A percentile compares a stretch with the other conserved stretches of the same genome.
These are phyloP conservation scores for Jasminum sambac DNA, from an alignment of 257 asterid genomes.

Conservation along the genomic window DNA sequence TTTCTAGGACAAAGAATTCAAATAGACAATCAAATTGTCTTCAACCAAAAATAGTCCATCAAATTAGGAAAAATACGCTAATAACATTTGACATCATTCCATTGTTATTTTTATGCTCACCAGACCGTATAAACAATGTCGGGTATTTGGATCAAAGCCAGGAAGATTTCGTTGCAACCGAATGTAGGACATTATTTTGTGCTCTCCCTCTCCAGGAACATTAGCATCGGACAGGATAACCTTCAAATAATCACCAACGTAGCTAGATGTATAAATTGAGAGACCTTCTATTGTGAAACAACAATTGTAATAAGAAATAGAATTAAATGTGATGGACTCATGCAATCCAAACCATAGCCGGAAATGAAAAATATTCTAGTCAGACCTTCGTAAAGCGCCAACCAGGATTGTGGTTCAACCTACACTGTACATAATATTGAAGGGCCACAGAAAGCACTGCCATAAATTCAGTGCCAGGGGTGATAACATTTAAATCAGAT, in stretches of 20 bases:
- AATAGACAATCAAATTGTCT: slow-evolving; percentile 26
- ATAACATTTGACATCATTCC: slow-evolving; percentile 21
- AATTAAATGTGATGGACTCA: slow-evolving; percentile 37
- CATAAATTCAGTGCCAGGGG: slow-evolving; percentile 98
- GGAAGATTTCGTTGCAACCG: slow-evolving; percentile 89
- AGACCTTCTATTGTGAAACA: slow-evolving; percentile 42
- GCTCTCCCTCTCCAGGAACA: slow-evolving; percentile 99
- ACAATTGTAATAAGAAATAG: slow-evolving; percentile 32
- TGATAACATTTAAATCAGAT: slow-evolving; percentile 89
- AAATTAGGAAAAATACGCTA: slow-evolving; percentile 16
- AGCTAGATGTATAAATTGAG: slow-evolving; percentile 51
- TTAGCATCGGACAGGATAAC: slow-evolving; percentile 95
- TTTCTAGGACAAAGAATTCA: slow-evolving; percentile 12
- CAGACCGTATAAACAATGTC: slow-evolving; percentile 92
- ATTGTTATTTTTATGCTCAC: slow-evolving; percentile 48
- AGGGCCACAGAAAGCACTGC: slow-evolving; percentile 88
- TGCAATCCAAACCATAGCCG: slow-evolving; percentile 27
- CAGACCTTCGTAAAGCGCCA: slow-evolving; percentile 91
- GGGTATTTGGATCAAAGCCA: slow-evolving; percentile 91
- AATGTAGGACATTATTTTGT: slow-evolving; percentile 91
- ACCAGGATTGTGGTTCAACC: slow-evolving; percentile 77
- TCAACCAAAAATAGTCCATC: slow-evolving; percentile 8
- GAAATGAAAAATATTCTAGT: slow-evolving; percentile 15
- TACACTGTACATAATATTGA: slow-evolving; percentile 77
- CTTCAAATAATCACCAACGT: slow-evolving; percentile 73